phyloP scores from a whole-genome alignment of 495 filamentous ascomycete species.

The Penicillium maclennaniae region DNA sequence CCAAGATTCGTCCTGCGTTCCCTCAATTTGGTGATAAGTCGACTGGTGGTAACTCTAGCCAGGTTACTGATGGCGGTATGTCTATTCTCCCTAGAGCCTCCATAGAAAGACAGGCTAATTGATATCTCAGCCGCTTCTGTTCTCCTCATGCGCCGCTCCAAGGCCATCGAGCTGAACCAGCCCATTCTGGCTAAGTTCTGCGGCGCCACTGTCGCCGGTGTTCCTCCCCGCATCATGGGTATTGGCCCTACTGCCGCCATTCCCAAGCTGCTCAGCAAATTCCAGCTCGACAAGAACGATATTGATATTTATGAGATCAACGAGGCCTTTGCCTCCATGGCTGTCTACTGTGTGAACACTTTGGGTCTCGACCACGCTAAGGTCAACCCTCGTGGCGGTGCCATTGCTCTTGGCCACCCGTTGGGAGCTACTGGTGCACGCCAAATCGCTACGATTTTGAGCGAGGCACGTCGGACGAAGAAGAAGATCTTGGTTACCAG shows the following conservation, averaged over 20 bases:
- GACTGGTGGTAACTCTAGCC: slow-evolving; percentile 92
- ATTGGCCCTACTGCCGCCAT: slow-evolving; percentile 93
- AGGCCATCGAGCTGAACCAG: slow-evolving; percentile 80
- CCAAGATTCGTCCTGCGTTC: slow-evolving; percentile 90
- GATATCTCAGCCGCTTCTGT: slow-evolving; percentile 64
- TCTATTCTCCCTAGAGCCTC: neutral
- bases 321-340: slow-evolving; percentile 97
- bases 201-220: slow-evolving; percentile 83
- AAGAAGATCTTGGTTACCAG: slow-evolving; percentile 81
- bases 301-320: slow-evolving; percentile 92
- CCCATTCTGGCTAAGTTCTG: slow-evolving; percentile 94
- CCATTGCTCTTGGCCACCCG: slow-evolving; percentile 76
- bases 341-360: slow-evolving; percentile 80
- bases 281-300: slow-evolving; percentile 73
- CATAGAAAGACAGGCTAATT: slow-evolving; percentile 7
- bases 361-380: slow-evolving; percentile 76
- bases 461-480: slow-evolving; percentile 71
- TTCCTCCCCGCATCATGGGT: slow-evolving; percentile 92
- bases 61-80: slow-evolving; percentile 85
- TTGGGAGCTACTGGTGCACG: slow-evolving; percentile 76
- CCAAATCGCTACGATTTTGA: slow-evolving; percentile 81
- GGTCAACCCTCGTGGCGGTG: slow-evolving; percentile 84
- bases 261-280: slow-evolving; percentile 84
- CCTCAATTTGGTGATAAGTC: slow-evolving; percentile 80
- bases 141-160: slow-evolving; percentile 90